Conservation (phyloP, 257 asterid species). For the Sherardia arvensis region DNA sequence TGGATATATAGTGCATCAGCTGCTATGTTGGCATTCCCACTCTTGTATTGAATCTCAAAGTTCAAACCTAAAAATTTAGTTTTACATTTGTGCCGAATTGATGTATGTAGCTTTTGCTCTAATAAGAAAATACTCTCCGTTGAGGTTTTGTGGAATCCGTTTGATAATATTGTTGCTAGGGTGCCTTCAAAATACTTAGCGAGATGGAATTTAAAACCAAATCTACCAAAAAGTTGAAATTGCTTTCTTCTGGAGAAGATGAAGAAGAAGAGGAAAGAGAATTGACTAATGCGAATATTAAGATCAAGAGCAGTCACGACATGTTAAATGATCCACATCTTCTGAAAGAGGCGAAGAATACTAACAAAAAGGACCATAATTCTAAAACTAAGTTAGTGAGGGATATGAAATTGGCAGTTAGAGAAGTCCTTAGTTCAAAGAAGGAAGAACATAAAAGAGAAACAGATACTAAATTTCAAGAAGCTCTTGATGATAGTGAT, state of each 20-base stretch:
- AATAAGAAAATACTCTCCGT: too few relatives aligned
- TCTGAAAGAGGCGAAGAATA: constrained; percentile 52
- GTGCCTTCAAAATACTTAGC: constrained; percentile 36
- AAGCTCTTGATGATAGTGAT: constrained; percentile 53
- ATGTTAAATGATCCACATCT: constrained; percentile 94
- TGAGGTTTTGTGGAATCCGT: constrained; percentile 98
- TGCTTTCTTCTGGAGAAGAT: constrained; percentile 97
- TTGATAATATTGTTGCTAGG: constrained; percentile 88
- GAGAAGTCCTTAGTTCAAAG: constrained; percentile 77
- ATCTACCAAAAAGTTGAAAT: constrained; percentile 73
- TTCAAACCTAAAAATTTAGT: too few relatives aligned
- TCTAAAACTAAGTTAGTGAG: constrained; percentile 40
- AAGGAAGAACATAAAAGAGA: constrained; percentile 42
- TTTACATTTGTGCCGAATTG: too few relatives aligned
- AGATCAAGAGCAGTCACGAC: constrained; percentile 93
- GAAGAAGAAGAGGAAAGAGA: constrained; percentile 97
- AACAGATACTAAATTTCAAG: constrained; percentile 32
- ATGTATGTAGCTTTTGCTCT: too few relatives aligned
- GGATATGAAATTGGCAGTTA: constrained; percentile 61
- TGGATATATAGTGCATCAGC: too few relatives aligned
- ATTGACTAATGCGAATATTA: constrained; percentile 43
- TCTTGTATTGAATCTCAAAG: too few relatives aligned
- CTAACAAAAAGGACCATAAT: constrained; percentile 45
- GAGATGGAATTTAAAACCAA: constrained; percentile 48
- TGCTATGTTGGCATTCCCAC: too few relatives aligned